phyloP scores from a whole-genome alignment of 371 early-diverging fungal species.

The Mucor irregularis region DNA sequence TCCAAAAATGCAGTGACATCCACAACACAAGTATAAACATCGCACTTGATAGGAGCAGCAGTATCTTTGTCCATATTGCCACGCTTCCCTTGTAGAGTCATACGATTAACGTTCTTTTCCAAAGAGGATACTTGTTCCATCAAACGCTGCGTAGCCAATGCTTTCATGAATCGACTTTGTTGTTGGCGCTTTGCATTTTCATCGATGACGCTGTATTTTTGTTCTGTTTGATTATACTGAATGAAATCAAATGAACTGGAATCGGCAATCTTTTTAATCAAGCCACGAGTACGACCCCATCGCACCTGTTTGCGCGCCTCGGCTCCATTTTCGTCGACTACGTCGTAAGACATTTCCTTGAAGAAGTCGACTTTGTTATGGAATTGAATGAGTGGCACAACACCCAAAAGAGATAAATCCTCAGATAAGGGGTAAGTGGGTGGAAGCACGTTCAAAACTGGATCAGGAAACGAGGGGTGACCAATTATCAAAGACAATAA shows the following conservation, averaged over 20 bases:
- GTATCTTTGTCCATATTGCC: background rate
- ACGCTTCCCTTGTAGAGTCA: slow-evolving; percentile 24
- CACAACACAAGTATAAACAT: slow-evolving; percentile 46
- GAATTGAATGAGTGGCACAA: slow-evolving; percentile 30
- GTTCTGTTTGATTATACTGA: slow-evolving; percentile 48
- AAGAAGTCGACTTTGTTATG: slow-evolving; percentile 47
- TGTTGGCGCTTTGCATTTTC: slow-evolving; percentile 63
- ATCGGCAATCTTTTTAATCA: slow-evolving; percentile 41
- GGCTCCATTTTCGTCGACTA: slow-evolving; percentile 9
- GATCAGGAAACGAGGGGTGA: slow-evolving; percentile 44
- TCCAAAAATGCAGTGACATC: slow-evolving; percentile 57
- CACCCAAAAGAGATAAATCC: slow-evolving; percentile 36
- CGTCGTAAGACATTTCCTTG: slow-evolving; percentile 34
- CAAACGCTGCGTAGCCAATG: slow-evolving; percentile 64
- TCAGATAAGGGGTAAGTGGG: slow-evolving; percentile 45
- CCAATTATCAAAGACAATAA: slow-evolving; percentile 32
- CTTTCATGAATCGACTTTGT: slow-evolving; percentile 58
- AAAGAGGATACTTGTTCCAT: slow-evolving; percentile 64
- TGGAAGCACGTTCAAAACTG: slow-evolving; percentile 37
- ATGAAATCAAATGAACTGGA: slow-evolving; percentile 51
- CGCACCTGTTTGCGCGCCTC: slow-evolving; percentile 45
- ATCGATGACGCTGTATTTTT: slow-evolving; percentile 56
- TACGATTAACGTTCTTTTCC: slow-evolving; percentile 52
- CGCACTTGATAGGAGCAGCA: slow-evolving; percentile 3
- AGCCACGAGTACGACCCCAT: slow-evolving; percentile 45